A percentile compares a stretch with the other conserved stretches of the same genome.
These are phyloP conservation scores for Echinosophora koreensis DNA, from an alignment of 306 rosid species.

Conservation along the genomic window DNA sequence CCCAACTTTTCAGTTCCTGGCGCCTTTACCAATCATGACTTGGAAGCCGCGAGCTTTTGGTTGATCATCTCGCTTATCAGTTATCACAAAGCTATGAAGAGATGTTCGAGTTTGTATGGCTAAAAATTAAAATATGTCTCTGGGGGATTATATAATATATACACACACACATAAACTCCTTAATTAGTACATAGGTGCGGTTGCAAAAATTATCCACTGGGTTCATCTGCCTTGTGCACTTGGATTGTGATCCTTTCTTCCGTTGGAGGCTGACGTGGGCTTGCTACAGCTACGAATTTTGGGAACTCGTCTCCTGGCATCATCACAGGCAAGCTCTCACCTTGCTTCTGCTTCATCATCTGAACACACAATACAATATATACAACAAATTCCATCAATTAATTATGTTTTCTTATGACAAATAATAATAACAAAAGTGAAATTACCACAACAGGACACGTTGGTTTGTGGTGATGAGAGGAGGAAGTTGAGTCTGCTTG, in stretches of 20 bases:
- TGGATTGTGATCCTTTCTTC: slow-evolving; percentile 50
- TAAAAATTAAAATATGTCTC: neutral
- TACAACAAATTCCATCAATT: slow-evolving; percentile 22
- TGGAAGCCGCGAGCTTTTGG: neutral
- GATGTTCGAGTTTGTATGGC: neutral
- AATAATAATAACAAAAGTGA: neutral
- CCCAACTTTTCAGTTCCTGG: neutral
- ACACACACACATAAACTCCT: neutral
- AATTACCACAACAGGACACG: slow-evolving; percentile 51
- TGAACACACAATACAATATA: slow-evolving; percentile 40
- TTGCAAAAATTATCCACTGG: neutral
- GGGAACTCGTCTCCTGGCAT: slow-evolving; percentile 90
- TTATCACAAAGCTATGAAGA: neutral
- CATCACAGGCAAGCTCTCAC: slow-evolving; percentile 64
- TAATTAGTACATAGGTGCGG: neutral
- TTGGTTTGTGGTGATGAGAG: slow-evolving; percentile 47
- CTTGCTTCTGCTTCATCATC: slow-evolving; percentile 49
- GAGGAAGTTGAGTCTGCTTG: slow-evolving; percentile 40
- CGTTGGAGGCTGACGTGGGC: slow-evolving; percentile 65
- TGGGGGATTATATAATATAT: neutral
- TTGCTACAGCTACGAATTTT: slow-evolving; percentile 70
- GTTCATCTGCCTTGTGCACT: slow-evolving; percentile 42
- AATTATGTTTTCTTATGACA: neutral
- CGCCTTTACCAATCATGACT: neutral
- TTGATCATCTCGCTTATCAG: neutral